Evolutionary conservation across 352 stramenopile genomes (phyloP), one percentile per base, ranked within the genome.

Genomic region (Phytophthora litchii): DNA sequence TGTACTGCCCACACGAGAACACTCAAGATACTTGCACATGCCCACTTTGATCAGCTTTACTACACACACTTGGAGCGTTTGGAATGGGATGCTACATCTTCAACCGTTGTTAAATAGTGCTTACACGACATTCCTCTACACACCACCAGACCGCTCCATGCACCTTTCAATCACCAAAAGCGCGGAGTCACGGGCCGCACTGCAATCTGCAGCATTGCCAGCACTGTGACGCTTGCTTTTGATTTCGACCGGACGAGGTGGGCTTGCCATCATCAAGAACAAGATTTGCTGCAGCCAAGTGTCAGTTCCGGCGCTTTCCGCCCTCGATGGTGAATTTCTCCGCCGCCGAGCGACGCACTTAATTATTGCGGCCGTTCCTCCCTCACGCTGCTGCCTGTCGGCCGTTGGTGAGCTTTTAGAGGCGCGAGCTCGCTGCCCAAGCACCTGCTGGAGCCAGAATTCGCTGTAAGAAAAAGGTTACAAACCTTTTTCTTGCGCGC

Each of bases 241-340:
- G 36, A 47, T 56, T 47, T 47, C 29, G n/a, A 20, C 5, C 31
- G 10, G 11, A 12, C 54, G 14, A n/a, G 16, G 11, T 41, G 42
- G 20, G 44, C 20, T 49, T 45, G 54, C 37, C 54, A 21, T 57
- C 45, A 57, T 50, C 44, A 63, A 45, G 20, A 23, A 16, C 25
- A 19, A 7, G 31, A 44, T 54, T 42, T 31, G 31, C 45, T n/a
- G 10, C 29, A 14, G 11, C 21, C 45, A 53, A 10, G 14, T 10
- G 20, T 32, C 10, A n/a, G 8, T 40, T 40, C 16, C 34, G 23
- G 23, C 34, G 34, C 12, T 10, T 53, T 52, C 44, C 31, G 23
- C 40, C 27, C 45, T 51, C 45, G 32, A 13, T 27, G 7, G 14
- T 32, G 20, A 46, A 8, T 46, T 20, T n/a, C 11, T 19, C 12